A percentile compares a stretch with the other conserved stretches of the same genome.
Conservation (phyloP, 1,284 basidiomycete genomes). For the Laetiporus sulphureus region DNA sequence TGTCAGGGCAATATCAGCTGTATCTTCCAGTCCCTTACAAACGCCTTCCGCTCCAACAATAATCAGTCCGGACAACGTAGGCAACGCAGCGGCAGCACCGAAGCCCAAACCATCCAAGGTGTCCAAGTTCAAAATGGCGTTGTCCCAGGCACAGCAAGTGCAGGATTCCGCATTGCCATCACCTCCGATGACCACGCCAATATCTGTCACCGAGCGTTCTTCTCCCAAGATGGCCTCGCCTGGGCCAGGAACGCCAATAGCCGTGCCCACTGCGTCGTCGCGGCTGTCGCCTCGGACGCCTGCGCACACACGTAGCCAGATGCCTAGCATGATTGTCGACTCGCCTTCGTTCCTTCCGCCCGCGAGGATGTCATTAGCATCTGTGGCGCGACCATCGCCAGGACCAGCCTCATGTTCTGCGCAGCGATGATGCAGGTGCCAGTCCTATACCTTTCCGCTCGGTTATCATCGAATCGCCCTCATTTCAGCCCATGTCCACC, state of each 20-base stretch:
- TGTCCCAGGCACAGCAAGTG: constrained; percentile 5
- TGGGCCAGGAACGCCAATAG: constrained; percentile 13
- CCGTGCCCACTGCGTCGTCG: constrained; percentile 9
- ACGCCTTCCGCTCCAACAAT: too few relatives aligned
- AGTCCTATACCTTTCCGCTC: too few relatives aligned
- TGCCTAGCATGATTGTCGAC: constrained; percentile 18
- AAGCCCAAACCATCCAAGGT: constrained; percentile 5
- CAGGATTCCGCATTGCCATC: constrained; percentile 5
- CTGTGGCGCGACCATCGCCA: too few relatives aligned
- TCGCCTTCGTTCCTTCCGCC: constrained; percentile 20
- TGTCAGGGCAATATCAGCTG: too few relatives aligned
- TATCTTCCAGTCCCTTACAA: too few relatives aligned
- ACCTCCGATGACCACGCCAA: constrained; percentile 21
- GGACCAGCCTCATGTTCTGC: too few relatives aligned
- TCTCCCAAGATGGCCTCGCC: constrained; percentile 26
- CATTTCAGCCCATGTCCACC: constrained; percentile 15
- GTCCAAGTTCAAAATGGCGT: constrained; percentile 27
- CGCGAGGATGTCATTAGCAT: neutral
- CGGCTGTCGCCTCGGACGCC: neutral
- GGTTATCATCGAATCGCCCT: constrained; percentile 4
- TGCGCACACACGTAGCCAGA: constrained; percentile 7
- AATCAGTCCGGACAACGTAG: too few relatives aligned
- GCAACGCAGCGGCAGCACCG: neutral
- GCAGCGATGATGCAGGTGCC: too few relatives aligned
- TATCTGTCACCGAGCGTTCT: constrained; percentile 20